A percentile compares a stretch with the other conserved stretches of the same genome.
These are phyloP conservation scores for Yamadazyma atmosphaerica DNA, from an alignment of 1,139 yeast genomes.

Conservation along the genomic window DNA sequence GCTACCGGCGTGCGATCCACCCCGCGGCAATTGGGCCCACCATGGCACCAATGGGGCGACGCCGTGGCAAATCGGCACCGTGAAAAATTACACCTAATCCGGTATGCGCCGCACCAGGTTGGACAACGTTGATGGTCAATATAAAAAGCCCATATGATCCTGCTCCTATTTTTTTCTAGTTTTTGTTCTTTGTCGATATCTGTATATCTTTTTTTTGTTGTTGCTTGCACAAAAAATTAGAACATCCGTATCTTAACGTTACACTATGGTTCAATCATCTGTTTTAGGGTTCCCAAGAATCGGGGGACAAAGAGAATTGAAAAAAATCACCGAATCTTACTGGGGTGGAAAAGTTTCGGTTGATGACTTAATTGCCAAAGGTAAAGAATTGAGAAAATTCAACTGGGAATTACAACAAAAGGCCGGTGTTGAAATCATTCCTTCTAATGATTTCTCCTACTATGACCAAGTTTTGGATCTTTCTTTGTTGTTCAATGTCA, in stretches of 20 bases:
- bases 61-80: too few species aligned
- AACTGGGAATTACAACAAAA: conserved; percentile 98
- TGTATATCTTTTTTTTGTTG: neutral
- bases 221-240: neutral
- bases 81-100: conserved; percentile 1
- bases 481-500: conserved; percentile 88
- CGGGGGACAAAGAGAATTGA: conserved; percentile 98
- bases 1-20: neutral
- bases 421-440: conserved; percentile 96
- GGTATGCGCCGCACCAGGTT: neutral
- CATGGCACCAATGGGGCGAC: too few species aligned
- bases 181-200: neutral
- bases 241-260: neutral
- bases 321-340: conserved; percentile 98
- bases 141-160: conserved; percentile 4
- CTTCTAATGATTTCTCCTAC: conserved; percentile 97
- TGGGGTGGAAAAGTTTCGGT: conserved; percentile 92
- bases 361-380: conserved; percentile 87
- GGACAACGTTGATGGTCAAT: neutral
- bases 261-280: conserved; percentile 85
- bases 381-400: conserved; percentile 91
- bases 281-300: conserved; percentile 99
- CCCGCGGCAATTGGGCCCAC: too few species aligned
- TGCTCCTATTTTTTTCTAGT: conserved; percentile 3
- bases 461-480: conserved; percentile 96